Conservation (phyloP, 2,329 filamentous ascomycete genomes). For the Talaromyces piceae region DNA sequence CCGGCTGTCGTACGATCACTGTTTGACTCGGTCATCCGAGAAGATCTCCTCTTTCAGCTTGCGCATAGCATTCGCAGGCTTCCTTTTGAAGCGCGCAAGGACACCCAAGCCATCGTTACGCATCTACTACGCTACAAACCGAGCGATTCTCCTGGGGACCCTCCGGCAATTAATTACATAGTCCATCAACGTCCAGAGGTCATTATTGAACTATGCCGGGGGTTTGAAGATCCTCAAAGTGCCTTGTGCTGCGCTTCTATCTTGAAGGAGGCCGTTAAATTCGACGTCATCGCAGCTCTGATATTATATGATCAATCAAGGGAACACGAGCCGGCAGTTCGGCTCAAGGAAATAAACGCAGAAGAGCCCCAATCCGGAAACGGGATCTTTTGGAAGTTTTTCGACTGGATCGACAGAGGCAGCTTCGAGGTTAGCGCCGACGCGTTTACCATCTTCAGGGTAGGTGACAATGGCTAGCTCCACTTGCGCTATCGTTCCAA, state of each 20-base stretch:
- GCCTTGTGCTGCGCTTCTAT: slow-evolving; percentile 87
- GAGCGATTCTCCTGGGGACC: slow-evolving; percentile 60
- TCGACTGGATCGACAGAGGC: slow-evolving; percentile 93
- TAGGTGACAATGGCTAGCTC: slow-evolving; percentile 40
- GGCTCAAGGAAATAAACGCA: slow-evolving; percentile 69
- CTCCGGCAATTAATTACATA: slow-evolving; percentile 80
- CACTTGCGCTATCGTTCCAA: neutral
- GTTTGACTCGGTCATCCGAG: slow-evolving; percentile 74
- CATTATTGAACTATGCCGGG: slow-evolving; percentile 77
- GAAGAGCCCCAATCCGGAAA: slow-evolving; percentile 67
- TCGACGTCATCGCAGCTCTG: slow-evolving; percentile 81
- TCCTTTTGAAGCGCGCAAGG: slow-evolving; percentile 93
- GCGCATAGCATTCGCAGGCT: slow-evolving; percentile 75
- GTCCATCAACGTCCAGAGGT: slow-evolving; percentile 80
- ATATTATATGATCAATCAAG: slow-evolving; percentile 87
- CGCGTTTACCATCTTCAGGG: slow-evolving; percentile 93
- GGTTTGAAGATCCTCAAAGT: slow-evolving; percentile 84
- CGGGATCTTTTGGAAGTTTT: slow-evolving; percentile 94
- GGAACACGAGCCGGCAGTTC: slow-evolving; percentile 64
- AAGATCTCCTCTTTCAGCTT: slow-evolving; percentile 80
- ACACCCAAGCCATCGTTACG: slow-evolving; percentile 91
- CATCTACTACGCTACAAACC: slow-evolving; percentile 88
- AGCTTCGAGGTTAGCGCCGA: slow-evolving; percentile 96
- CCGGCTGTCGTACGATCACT: slow-evolving; percentile 84
- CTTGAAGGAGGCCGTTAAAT: slow-evolving; percentile 80